Conservation (phyloP, 495 filamentous ascomycete species). For the Tuber microsphaerosporum region DNA sequence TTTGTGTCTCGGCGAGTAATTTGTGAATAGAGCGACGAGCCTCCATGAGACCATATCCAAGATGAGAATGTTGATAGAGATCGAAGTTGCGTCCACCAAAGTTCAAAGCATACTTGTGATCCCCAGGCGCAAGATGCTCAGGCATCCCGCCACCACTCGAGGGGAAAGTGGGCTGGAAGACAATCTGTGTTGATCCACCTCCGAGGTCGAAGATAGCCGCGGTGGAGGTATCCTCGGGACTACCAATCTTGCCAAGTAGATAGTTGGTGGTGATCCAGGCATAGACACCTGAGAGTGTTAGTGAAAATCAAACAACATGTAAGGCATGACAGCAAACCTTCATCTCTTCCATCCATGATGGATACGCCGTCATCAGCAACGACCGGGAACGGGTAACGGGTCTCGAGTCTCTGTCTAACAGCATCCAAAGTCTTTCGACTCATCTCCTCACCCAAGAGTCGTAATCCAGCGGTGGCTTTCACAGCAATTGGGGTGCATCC, state of each 20-base stretch:
- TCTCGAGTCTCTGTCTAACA: slow-evolving; percentile 78
- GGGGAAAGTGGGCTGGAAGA: slow-evolving; percentile 90
- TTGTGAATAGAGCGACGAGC: slow-evolving; percentile 80
- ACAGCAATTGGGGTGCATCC: slow-evolving; percentile 84
- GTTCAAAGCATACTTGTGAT: slow-evolving; percentile 89
- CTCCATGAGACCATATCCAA: slow-evolving; percentile 93
- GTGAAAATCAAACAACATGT: background rate
- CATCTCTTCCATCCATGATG: slow-evolving; percentile 92
- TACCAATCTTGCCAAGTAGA: slow-evolving; percentile 92
- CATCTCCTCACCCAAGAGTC: slow-evolving; percentile 72
- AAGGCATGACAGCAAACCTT: slow-evolving; percentile 45
- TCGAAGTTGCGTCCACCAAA: slow-evolving; percentile 86
- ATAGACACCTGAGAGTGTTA: slow-evolving; percentile 61
- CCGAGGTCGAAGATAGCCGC: slow-evolving; percentile 94
- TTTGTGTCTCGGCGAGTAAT: slow-evolving; percentile 46
- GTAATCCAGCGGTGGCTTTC: slow-evolving; percentile 90
- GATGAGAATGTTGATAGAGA: slow-evolving; percentile 97
- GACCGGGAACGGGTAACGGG: slow-evolving; percentile 84
- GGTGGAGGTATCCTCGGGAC: slow-evolving; percentile 77
- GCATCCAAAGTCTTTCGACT: slow-evolving; percentile 77
- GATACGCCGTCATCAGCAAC: slow-evolving; percentile 81
- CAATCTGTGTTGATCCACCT: slow-evolving; percentile 94
- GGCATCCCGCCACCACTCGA: slow-evolving; percentile 70
- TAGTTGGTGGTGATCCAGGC: slow-evolving; percentile 99
- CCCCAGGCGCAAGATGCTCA: slow-evolving; percentile 72